Evolutionary conservation across 2,329 filamentous ascomycete genomes (phyloP).

Genomic region (Seiridium cupressi): DNA sequence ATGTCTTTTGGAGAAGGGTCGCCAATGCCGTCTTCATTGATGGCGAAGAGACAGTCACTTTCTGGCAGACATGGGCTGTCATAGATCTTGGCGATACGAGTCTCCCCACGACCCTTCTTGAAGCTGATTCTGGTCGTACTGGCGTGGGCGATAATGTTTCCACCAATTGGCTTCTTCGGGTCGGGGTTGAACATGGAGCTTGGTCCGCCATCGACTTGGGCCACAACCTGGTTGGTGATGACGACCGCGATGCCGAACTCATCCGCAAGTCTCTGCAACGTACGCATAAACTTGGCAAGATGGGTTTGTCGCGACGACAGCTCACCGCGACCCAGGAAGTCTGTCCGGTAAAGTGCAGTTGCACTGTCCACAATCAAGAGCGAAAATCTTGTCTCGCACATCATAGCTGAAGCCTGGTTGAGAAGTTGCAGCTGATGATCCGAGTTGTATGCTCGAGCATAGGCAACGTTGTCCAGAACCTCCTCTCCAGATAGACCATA

Average conservation of each 20-base stretch:
- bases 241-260: conserved; percentile 96
- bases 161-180: conserved; percentile 97
- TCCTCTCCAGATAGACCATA: conserved; percentile 96
- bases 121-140: conserved; percentile 92
- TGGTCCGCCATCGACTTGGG: conserved; percentile 94
- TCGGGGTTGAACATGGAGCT: conserved; percentile 99
- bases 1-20: conserved; percentile 94
- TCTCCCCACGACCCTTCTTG: conserved; percentile 94
- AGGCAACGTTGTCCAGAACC: conserved; percentile 96
- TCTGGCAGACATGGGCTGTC: conserved; percentile 96
- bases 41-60: conserved; percentile 94
- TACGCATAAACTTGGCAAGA: conserved; percentile 85
- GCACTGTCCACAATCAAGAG: conserved; percentile 94
- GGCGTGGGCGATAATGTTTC: conserved; percentile 97
- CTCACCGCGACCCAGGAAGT: conserved; percentile 95
- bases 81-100: conserved; percentile 97
- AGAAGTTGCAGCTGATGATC: conserved; percentile 95
- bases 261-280: conserved; percentile 72
- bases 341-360: conserved; percentile 91
- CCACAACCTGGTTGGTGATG: conserved; percentile 98
- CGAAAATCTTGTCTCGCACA: conserved; percentile 98
- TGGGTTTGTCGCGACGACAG: conserved; percentile 91
- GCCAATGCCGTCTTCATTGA: conserved; percentile 94
- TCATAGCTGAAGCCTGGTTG: conserved; percentile 95
- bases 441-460: conserved; percentile 96